Evolutionary conservation across 2,329 filamentous ascomycete genomes (phyloP).

Genomic region (Arachnomyces sp.): DNA sequence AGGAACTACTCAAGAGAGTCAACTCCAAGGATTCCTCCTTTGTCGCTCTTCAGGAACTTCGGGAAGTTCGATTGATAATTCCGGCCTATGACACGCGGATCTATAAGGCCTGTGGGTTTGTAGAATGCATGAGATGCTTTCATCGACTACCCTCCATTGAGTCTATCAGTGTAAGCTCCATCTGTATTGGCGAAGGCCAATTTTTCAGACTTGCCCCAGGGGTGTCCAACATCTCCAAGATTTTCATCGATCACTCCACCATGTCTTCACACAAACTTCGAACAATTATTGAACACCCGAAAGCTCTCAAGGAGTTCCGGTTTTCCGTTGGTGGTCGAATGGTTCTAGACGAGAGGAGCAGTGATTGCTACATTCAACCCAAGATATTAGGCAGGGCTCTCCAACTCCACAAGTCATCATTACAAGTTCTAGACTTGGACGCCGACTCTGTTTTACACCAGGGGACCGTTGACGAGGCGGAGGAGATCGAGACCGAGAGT

Average conservation of each 20-base stretch:
- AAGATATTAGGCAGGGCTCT: not conserved
- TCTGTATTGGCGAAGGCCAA: not conserved
- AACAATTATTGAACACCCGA: not conserved
- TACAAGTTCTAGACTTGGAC: conserved; percentile 3
- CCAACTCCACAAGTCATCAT: not conserved
- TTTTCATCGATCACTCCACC: not conserved
- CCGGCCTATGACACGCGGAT: no score
- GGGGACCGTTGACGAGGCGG: not conserved
- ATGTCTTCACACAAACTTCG: not conserved
- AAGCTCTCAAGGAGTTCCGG: not conserved
- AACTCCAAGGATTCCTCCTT: no score
- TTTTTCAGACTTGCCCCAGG: not conserved
- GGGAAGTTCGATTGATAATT: no score
- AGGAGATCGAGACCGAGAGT: not conserved
- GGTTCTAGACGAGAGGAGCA: not conserved
- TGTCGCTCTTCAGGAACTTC: no score
- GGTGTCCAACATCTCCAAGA: conserved; percentile 1
- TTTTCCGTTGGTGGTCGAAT: not conserved
- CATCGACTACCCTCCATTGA: not conserved
- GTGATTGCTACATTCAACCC: not conserved
- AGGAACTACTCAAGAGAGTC: no score
- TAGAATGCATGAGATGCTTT: no score
- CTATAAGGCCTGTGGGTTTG: no score
- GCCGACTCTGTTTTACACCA: not conserved
- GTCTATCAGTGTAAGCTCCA: not conserved